phyloP scores from a whole-genome alignment of 139 green algal species.

The Coccomyxa sp. region DNA sequence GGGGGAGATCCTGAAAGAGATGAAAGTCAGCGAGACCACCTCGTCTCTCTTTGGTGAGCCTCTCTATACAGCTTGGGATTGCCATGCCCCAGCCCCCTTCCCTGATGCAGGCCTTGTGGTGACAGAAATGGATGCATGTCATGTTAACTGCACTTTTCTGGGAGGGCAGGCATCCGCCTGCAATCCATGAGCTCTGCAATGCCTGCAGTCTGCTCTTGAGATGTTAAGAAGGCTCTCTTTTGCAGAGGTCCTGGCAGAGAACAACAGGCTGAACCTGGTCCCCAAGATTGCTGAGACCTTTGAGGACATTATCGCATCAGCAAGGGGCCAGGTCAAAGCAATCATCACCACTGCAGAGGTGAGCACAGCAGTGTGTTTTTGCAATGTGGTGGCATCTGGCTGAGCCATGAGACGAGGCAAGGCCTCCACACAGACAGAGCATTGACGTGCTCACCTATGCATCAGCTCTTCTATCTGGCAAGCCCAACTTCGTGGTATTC shows the following conservation, averaged over 20 bases:
- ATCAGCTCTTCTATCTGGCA: no score
- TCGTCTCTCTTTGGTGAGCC: constrained; percentile 47
- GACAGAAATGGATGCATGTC: no score
- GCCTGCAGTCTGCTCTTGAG: no score
- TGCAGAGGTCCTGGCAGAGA: constrained; percentile 61
- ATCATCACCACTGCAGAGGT: constrained; percentile 63
- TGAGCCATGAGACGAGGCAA: no score
- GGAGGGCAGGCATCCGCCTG: no score
- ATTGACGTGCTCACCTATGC: no score
- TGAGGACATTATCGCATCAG: constrained; percentile 51
- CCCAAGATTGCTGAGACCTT: constrained; percentile 46
- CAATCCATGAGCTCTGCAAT: no score
- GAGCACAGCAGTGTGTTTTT: no score
- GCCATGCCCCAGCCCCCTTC: not conserved
- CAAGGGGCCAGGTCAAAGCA: constrained; percentile 54
- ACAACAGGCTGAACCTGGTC: constrained; percentile 58
- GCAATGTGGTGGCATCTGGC: no score
- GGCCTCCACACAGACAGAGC: no score
- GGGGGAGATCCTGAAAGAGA: constrained; percentile 29
- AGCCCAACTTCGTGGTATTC: no score
- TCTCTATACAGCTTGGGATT: not conserved
- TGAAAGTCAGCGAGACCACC: constrained; percentile 46
- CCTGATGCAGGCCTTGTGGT: not conserved
- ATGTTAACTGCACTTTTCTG: no score
- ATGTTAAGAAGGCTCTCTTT: not conserved